Base-by-base conservation (phyloP, 257 asterid species). In the Salvia hispanica region DNA sequence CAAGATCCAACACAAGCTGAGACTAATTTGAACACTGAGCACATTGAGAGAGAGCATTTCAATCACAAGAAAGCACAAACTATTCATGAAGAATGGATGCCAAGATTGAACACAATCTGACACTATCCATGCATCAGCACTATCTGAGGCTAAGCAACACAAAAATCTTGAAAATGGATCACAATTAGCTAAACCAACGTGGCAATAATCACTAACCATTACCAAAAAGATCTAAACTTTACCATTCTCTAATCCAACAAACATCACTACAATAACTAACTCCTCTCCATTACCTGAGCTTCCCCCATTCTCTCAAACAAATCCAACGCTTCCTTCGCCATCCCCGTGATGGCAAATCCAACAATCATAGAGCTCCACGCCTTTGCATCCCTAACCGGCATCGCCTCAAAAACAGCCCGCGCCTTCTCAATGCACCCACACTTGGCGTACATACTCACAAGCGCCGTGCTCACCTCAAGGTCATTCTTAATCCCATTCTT, bases 291-390 rank as follows among this genome's bases (percentile, higher is more conserved):
- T 73, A 84, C 86, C 85, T 79, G 61, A 64, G 85, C 87, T 75
- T 81, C 74, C 65, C 43, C 86, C 94, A 88, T 88, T 57, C 75
- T 64, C 13, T 71, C 74, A 50, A 88, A 86, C 69, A 82, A 74
- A 45, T 69, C 76, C 74, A 84, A 77, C 1, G 94, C 94, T 69
- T 86, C 84, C 43, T 73, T 79, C 0, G 84, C 88, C 3, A 76
- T 84, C 63, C 91, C 94, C 43, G 87, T 80, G 3, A 86, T 76
- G 33, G 96, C 87, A 50, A 84, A 76, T 44, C 94, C 94, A 8
- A 84, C 85, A 45, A 88, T 84, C 91, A 88, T 84, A 15, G 96
- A 84, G 84, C 84, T 86, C 96, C 94, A 88, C 28, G 94, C 91
- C 81, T 82, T 86, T 58, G 85, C 78, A 77, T 88, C 96, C 84